Evolutionary conservation across 345 rosid species (phyloP).

Genomic region (Nephelium lappaceum): DNA sequence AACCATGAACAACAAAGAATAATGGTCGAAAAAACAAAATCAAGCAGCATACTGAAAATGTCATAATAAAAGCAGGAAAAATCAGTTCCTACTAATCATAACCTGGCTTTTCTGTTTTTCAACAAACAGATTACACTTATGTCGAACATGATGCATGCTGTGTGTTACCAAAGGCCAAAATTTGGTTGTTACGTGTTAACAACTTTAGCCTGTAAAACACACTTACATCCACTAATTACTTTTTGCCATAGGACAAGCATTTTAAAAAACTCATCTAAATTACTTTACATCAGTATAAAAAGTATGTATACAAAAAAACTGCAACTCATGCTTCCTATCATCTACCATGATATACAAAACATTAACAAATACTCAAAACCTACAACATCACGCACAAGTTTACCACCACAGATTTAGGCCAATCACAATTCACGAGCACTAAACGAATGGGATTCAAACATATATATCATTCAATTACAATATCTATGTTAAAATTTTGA

Average conservation of each 20-base stretch:
- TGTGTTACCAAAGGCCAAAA: constrained; percentile 1
- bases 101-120: not conserved
- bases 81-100: not conserved
- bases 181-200: too few relatives aligned
- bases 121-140: not conserved
- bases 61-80: not conserved
- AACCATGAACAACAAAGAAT: constrained; percentile 1
- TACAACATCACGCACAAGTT: too few relatives aligned
- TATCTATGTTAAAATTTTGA: too few relatives aligned
- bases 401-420: too few relatives aligned
- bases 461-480: too few relatives aligned
- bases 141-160: not conserved
- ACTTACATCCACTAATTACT: not conserved
- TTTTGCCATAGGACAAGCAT: not conserved
- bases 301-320: not conserved
- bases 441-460: too few relatives aligned
- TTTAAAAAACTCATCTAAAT: not conserved
- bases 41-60: not conserved
- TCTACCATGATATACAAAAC: not conserved
- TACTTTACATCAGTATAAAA: not conserved
- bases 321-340: not conserved
- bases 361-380: too few relatives aligned
- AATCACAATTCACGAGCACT: too few relatives aligned
- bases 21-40: not conserved
- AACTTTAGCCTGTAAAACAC: not conserved